phyloP scores from a whole-genome alignment of 441 rosid species.

The Rhodomyrtus psidioides region DNA sequence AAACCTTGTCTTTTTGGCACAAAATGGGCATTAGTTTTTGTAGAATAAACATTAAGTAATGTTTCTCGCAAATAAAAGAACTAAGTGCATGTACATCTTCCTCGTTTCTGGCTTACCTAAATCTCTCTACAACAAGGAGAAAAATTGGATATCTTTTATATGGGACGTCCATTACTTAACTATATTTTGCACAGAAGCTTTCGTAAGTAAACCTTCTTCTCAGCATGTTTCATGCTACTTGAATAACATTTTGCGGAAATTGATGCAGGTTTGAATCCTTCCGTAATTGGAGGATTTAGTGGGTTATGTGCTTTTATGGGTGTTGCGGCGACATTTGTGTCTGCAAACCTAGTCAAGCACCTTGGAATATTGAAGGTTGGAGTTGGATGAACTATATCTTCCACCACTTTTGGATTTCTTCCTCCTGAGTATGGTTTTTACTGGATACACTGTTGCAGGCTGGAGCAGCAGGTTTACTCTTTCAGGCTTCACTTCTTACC shows the following conservation, averaged over 20 bases:
- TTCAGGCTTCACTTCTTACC: conserved; percentile 80
- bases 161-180: not conserved
- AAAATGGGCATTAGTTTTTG: not conserved
- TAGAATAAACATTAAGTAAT: not conserved
- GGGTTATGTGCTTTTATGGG: conserved; percentile 93
- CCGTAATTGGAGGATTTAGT: conserved; percentile 79
- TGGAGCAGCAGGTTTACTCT: conserved; percentile 76
- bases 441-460: conserved; percentile 34
- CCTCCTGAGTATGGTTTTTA: conserved; percentile 3
- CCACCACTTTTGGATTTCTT: not conserved
- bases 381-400: not conserved
- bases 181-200: not conserved
- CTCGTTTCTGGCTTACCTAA: not conserved
- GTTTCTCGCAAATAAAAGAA: not conserved
- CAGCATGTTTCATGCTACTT: not conserved
- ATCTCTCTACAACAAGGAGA: not conserved
- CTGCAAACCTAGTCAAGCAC: conserved; percentile 62
- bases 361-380: conserved; percentile 80
- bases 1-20: not conserved
- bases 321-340: conserved; percentile 75
- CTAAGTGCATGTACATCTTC: not conserved
- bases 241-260: not conserved
- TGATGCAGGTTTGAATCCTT: conserved; percentile 68
- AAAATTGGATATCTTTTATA: not conserved
- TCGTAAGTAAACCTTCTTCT: not conserved